Evolutionary conservation across 306 rosid genomes (phyloP).

Genomic region (Styphnolobium japonicum): DNA sequence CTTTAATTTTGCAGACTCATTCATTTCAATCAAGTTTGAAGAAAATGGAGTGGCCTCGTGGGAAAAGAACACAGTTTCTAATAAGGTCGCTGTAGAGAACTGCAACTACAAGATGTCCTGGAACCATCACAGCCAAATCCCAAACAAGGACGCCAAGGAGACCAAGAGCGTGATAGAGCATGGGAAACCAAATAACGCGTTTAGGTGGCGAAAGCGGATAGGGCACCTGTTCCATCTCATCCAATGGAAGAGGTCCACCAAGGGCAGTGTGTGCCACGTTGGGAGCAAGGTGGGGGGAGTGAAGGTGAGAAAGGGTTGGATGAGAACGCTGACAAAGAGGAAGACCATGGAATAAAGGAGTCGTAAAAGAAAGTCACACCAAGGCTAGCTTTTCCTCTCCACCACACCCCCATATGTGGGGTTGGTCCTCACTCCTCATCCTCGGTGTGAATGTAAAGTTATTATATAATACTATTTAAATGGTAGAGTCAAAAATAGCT

Average conservation of each 20-base stretch:
- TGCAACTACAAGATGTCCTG: slow-evolving; percentile 63
- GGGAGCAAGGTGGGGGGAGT: slow-evolving; percentile 71
- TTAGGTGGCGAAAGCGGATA: slow-evolving; percentile 95
- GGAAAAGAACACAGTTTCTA: slow-evolving; percentile 70
- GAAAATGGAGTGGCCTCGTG: slow-evolving; percentile 87
- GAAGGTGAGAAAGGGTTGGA: slow-evolving; percentile 85
- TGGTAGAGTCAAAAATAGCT: slow-evolving; percentile 58
- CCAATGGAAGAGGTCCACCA: slow-evolving; percentile 77
- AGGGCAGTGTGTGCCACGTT: slow-evolving; percentile 69
- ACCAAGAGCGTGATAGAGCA: slow-evolving; percentile 86
- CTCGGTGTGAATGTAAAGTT: slow-evolving; percentile 57
- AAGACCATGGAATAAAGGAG: slow-evolving; percentile 56
- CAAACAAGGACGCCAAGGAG: slow-evolving; percentile 37
- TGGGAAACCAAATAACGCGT: slow-evolving; percentile 56
- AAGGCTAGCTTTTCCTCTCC: too few species aligned
- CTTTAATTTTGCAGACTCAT: slow-evolving; percentile 62
- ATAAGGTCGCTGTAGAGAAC: slow-evolving; percentile 66
- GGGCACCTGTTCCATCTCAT: slow-evolving; percentile 86
- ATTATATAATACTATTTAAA: slow-evolving; percentile 40
- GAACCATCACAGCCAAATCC: slow-evolving; percentile 40
- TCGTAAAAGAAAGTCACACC: slow-evolving; percentile 36
- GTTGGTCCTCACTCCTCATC: slow-evolving; percentile 10
- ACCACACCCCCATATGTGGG: too few species aligned
- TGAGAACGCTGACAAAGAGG: slow-evolving; percentile 80
- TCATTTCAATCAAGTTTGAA: slow-evolving; percentile 94